Base-by-base conservation (phyloP, 176 grass and related monocot species). In the Avena sativa region DNA sequence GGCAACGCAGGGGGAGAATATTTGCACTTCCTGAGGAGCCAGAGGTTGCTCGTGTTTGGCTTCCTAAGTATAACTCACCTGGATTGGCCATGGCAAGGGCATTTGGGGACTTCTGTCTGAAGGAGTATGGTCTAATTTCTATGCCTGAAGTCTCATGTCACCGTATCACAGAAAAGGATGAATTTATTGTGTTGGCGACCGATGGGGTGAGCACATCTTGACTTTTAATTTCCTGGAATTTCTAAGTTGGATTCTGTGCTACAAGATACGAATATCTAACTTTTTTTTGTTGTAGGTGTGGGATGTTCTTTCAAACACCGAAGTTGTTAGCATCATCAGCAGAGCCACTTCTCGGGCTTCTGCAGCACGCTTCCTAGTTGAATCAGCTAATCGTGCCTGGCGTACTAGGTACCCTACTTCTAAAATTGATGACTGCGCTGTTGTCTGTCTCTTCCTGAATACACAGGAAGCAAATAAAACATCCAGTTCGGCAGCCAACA, bases 61-160 rank as follows among this genome's bases (percentile, higher is more conserved):
- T 95, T 79, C 95, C 95, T 4, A 93, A 97, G 70, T 88, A 93
- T 26, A 90, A 95, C 71, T 87, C 87, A 8, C 95, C 95, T 71
- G 95, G 95, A 81, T 71, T 97, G 79, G 95, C 95, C 70, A 97
- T 97, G 95, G 95, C 95, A 63, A 92, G 93, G 43, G 95, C 95
- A 84, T 93, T 97, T 80, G 95, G 95, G 51, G 95, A 97, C 85
- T 97, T 97, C 66, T 95, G 93, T 81, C 85, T 97, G 9, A 95
- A 97, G 86, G 91, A 97, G 76, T 92, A 90, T 85, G 95, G 95
- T 84, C 64, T 97, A 56, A 97, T 95, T 72, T 97, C 95, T 43
- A 90, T 83, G 69, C 95, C 95, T 71, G 93, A 95, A 60, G 81
- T 97, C 55, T 91, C 87, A 19, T 93, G 90, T 66, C 88, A 87